Evolutionary conservation across 176 grass and related monocot genomes (phyloP).

Genomic region (Elymus sibiricus): DNA sequence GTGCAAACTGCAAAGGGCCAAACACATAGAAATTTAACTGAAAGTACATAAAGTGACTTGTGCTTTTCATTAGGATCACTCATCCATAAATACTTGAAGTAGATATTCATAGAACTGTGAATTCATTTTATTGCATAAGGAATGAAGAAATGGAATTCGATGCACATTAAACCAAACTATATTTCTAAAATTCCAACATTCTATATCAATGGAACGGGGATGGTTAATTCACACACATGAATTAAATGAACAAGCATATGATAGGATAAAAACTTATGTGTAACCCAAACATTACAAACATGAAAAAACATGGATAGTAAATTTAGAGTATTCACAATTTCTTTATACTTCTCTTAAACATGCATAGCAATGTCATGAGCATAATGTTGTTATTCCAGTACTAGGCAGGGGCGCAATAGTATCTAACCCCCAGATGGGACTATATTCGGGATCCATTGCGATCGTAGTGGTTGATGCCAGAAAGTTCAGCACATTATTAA

Average conservation of each 20-base stretch:
- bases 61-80: conserved; percentile 11
- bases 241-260: conserved; percentile 8
- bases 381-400: conserved; percentile 1
- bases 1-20: neutral
- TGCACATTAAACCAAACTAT: neutral
- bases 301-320: neutral
- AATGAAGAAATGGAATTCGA: neutral
- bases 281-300: neutral
- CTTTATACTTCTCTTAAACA: conserved; percentile 10
- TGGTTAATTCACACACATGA: neutral
- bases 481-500: neutral
- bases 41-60: conserved; percentile 1
- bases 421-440: neutral
- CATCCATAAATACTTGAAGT: conserved; percentile 8
- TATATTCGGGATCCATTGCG: neutral
- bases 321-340: neutral
- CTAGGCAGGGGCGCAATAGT: neutral
- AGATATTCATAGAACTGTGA: neutral
- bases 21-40: conserved; percentile 28
- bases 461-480: neutral
- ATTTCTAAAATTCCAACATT: conserved; percentile 4
- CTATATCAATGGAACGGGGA: neutral
- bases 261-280: neutral
- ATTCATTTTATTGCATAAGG: neutral
- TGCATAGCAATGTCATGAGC: neutral